Percentiles rank a stretch among this genome's conserved stretches.
phyloP scores from a whole-genome alignment of 768 basidiomycete species.

The Serpula lacrymans region DNA sequence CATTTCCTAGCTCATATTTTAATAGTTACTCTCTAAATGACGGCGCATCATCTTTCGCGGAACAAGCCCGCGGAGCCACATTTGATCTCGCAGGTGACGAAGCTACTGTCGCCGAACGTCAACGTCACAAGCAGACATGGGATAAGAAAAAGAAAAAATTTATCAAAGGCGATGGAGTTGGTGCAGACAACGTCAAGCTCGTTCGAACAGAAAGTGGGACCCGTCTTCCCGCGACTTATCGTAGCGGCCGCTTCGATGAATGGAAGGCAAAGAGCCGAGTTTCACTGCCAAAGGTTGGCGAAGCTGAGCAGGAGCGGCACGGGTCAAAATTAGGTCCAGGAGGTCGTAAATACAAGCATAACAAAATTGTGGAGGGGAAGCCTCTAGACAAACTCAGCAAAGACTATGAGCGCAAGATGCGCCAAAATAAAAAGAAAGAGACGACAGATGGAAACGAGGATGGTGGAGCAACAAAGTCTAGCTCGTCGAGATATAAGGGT shows the following conservation, averaged over 20 bases:
- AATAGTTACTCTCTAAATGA: slow-evolving; percentile 83
- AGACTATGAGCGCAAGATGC: slow-evolving; percentile 71
- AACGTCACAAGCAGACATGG: slow-evolving; percentile 74
- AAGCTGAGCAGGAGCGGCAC: slow-evolving; percentile 55
- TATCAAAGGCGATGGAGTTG: slow-evolving; percentile 77
- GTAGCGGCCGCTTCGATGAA: slow-evolving; percentile 91
- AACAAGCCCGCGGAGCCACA: slow-evolving; percentile 74
- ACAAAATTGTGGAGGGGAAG: slow-evolving; percentile 58
- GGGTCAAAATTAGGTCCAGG: slow-evolving; percentile 28
- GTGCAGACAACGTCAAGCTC: slow-evolving; percentile 91
- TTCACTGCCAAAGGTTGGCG: slow-evolving; percentile 79
- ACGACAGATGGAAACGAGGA: slow-evolving; percentile 27
- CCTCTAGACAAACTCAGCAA: slow-evolving; percentile 71
- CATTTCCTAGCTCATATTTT: slow-evolving; percentile 2
- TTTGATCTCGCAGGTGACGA: slow-evolving; percentile 87
- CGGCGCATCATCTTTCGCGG: slow-evolving; percentile 80
- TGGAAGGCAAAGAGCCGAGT: slow-evolving; percentile 82
- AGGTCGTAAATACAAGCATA: slow-evolving; percentile 73
- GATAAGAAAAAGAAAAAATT: slow-evolving; percentile 97
- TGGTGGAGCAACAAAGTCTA: slow-evolving; percentile 19
- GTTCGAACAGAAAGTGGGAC: slow-evolving; percentile 91
- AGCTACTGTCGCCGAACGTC: slow-evolving; percentile 52
- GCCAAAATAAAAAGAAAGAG: slow-evolving; percentile 58
- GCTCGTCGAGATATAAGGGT: no score
- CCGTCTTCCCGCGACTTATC: slow-evolving; percentile 86